Conservation (phyloP, 805 yeast species). For the Lipomyces chichibuensis region DNA sequence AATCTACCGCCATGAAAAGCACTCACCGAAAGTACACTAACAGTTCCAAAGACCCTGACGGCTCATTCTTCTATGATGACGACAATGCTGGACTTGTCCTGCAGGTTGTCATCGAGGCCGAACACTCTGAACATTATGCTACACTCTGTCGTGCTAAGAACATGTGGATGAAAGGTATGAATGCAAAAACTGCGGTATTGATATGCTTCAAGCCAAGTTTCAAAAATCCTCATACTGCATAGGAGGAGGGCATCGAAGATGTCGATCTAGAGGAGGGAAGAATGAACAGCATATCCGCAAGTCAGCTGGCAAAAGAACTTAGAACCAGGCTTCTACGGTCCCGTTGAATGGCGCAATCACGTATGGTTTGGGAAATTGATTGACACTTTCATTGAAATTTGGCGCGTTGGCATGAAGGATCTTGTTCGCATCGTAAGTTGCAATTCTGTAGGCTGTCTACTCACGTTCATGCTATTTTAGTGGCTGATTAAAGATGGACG, state of each 20-base stretch:
- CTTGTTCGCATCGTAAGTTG: neutral
- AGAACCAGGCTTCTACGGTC: neutral
- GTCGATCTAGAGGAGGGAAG: neutral
- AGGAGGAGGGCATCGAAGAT: constrained; percentile 1
- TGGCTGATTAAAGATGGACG: constrained; percentile 2
- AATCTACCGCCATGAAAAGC: neutral
- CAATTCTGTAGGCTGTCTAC: neutral
- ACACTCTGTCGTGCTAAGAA: neutral
- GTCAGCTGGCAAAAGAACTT: neutral
- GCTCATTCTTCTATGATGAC: constrained; percentile 1
- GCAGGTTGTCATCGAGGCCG: neutral
- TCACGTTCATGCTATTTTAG: neutral
- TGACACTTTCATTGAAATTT: neutral
- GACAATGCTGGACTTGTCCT: neutral
- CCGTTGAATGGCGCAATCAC: neutral
- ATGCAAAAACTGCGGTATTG: neutral
- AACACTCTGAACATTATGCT: neutral
- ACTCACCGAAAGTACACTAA: neutral
- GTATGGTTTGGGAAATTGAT: neutral
- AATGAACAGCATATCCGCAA: neutral
- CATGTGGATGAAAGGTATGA: neutral
- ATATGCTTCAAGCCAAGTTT: neutral
- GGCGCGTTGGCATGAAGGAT: neutral
- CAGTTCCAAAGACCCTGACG: neutral
- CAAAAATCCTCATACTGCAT: neutral